Evolutionary conservation across 2,329 filamentous ascomycete genomes (phyloP), one percentile per base, ranked within the genome.

Genomic region (Colletotrichum camelliae): DNA sequence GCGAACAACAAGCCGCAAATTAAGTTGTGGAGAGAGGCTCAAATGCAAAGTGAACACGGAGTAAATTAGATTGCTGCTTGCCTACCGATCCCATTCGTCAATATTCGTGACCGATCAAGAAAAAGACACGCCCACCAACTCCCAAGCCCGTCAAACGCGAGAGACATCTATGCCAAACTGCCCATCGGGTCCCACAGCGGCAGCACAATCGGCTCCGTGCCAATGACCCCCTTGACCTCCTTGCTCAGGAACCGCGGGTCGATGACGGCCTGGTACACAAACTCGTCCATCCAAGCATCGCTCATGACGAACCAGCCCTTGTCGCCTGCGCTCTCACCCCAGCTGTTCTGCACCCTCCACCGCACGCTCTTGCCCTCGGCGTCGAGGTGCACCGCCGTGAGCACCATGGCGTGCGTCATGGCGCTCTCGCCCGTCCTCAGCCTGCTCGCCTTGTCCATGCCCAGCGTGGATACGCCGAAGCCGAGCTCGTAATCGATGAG

Each of bases 361-460:
- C 95, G 87, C 2, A 95, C 90, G 3, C 92, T 89, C 83, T 64
- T 90, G 2, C 91, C 92, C 75, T 91, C 85, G 33, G 89, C 87
- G 75, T 94, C 93, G 4, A 97, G 83, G 81, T 98, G 95, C 61
- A 98, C 96, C 1, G 92, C 96, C 4, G 95, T 98, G 77, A 98
- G 85, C 0, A 97, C 95, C 96, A 98, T 98, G 6, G 96, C 96
- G 81, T 98, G 96, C 1, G 95, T 98, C 95, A 98, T 97, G 67
- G 91, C 89, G 70, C 91, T 93, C 85, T 97, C 95, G 13, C 94
- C 92, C 1, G 93, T 93, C 80, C 90, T 87, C 61, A 98, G 86
- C 5, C 95, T 88, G 80, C 95, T 90, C 1, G 94, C 93, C 85
- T 98, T 98, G 80, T 87, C 91, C 90, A 97, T 89, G 21, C 91